Percentiles rank a stretch among this genome's conserved stretches.
These are phyloP conservation scores for Leccinum obscurum DNA, from an alignment of 768 basidiomycete species.

Conservation along the genomic window DNA sequence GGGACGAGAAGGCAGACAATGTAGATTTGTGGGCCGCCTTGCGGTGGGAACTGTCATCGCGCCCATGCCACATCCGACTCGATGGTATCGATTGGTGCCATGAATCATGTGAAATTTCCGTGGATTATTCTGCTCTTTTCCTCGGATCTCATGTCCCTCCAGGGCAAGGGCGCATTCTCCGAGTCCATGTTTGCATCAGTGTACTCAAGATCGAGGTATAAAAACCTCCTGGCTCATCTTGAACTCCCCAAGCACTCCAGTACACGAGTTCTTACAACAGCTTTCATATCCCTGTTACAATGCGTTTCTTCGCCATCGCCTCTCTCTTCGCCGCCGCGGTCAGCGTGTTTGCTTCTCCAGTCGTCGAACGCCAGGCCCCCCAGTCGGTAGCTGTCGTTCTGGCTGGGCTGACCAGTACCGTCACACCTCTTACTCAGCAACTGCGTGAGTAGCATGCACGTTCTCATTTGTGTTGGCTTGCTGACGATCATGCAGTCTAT, in stretches of 20 bases:
- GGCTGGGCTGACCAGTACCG: constrained; percentile 2
- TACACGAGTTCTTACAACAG: constrained; percentile 7
- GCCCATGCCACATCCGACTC: not conserved
- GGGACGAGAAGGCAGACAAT: not conserved
- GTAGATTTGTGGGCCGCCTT: not conserved
- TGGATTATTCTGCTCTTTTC: not conserved
- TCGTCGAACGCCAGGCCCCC: constrained; percentile 6
- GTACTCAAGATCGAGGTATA: constrained; percentile 8
- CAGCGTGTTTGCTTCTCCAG: constrained; percentile 11
- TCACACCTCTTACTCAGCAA: constrained; percentile 10
- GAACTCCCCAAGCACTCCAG: constrained; percentile 11
- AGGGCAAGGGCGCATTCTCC: not conserved
- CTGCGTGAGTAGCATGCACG: constrained; percentile 4
- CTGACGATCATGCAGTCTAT: constrained; percentile 9
- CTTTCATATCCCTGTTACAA: not conserved
- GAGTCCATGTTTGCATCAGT: not conserved
- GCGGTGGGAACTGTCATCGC: not conserved
- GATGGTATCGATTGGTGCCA: not conserved
- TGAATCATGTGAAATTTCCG: not conserved
- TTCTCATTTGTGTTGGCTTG: not conserved
- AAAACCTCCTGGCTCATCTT: constrained; percentile 4
- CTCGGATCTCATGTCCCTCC: constrained; percentile 7
- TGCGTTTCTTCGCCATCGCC: constrained; percentile 13
- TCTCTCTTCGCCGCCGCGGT: constrained; percentile 9
- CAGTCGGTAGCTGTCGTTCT: constrained; percentile 10